A percentile compares a stretch with the other conserved stretches of the same genome.
phyloP scores from a whole-genome alignment of 345 rosid species.

The Syzygium aqueum region DNA sequence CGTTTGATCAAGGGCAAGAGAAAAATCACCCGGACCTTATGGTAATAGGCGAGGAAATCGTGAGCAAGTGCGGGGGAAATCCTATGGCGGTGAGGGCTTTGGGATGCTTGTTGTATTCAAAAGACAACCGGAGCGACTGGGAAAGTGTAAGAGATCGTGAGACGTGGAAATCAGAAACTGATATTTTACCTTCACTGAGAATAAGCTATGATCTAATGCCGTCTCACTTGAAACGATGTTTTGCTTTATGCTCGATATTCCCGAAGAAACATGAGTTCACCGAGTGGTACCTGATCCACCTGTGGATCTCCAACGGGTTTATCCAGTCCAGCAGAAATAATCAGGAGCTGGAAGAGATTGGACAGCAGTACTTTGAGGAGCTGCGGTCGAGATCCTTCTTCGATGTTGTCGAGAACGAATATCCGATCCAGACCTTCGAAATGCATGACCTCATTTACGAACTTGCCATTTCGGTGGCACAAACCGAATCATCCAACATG shows the following conservation, averaged over 20 bases:
- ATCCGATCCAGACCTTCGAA: accelerated
- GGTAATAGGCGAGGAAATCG: slow-evolving; percentile 10
- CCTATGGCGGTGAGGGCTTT: slow-evolving; percentile 16
- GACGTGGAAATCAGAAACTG: too few relatives aligned
- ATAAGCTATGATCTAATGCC: slow-evolving; percentile 22
- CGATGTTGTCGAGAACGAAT: accelerated
- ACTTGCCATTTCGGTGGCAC: slow-evolving; percentile 3
- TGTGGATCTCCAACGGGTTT: too few relatives aligned
- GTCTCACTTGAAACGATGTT: slow-evolving; percentile 19
- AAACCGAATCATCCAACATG: not conserved
- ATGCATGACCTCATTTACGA: slow-evolving; percentile 27
- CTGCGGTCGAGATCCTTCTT: not conserved
- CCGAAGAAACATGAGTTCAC: slow-evolving; percentile 15
- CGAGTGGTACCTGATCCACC: not conserved
- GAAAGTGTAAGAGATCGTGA: not conserved
- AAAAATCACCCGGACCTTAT: not conserved
- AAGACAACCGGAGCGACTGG: slow-evolving; percentile 2
- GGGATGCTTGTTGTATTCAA: slow-evolving; percentile 1
- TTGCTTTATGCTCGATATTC: slow-evolving; percentile 18
- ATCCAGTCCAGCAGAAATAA: not conserved
- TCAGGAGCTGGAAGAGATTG: not conserved
- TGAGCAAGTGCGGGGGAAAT: slow-evolving; percentile 19
- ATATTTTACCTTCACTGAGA: slow-evolving; percentile 10
- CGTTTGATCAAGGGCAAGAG: slow-evolving; percentile 7
- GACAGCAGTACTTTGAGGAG: not conserved